Conservation (phyloP, 768 basidiomycete genomes). For the Psilocybe cyanescens region DNA sequence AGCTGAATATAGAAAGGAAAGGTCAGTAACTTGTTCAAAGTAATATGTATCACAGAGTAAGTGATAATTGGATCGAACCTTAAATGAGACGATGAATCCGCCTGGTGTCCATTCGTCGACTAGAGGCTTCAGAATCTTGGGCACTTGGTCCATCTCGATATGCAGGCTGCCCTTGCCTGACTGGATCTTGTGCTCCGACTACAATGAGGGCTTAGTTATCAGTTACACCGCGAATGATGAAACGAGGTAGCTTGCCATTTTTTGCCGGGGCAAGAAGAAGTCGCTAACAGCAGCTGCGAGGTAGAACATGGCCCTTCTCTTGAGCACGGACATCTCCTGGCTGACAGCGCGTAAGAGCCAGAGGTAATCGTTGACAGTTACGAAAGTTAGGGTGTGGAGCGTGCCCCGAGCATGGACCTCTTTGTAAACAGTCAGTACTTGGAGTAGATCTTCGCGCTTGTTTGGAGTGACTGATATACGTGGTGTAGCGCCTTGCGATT, state of each 20-base stretch:
- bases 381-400: constrained; percentile 86
- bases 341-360: constrained; percentile 87
- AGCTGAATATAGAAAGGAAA: constrained; percentile 52
- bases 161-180: constrained; percentile 92
- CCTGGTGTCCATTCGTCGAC: constrained; percentile 93
- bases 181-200: constrained; percentile 99
- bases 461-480: constrained; percentile 69
- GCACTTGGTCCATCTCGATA: constrained; percentile 99
- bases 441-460: constrained; percentile 67
- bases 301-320: constrained; percentile 86
- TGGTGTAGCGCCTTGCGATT: constrained; percentile 32
- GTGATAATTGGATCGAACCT: constrained; percentile 51
- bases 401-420: constrained; percentile 72
- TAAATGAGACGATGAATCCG: constrained; percentile 96
- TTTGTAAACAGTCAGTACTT: constrained; percentile 82
- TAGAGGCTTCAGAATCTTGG: constrained; percentile 92
- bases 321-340: constrained; percentile 72
- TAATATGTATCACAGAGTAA: neutral
- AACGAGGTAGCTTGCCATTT: constrained; percentile 65
- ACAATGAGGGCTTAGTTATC: neutral
- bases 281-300: constrained; percentile 98
- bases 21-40: neutral
- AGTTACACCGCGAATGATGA: neutral
- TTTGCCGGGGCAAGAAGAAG: constrained; percentile 92
- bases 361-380: constrained; percentile 95